phyloP scores from a whole-genome alignment of 805 yeast species.

The Candida gorgasii region DNA sequence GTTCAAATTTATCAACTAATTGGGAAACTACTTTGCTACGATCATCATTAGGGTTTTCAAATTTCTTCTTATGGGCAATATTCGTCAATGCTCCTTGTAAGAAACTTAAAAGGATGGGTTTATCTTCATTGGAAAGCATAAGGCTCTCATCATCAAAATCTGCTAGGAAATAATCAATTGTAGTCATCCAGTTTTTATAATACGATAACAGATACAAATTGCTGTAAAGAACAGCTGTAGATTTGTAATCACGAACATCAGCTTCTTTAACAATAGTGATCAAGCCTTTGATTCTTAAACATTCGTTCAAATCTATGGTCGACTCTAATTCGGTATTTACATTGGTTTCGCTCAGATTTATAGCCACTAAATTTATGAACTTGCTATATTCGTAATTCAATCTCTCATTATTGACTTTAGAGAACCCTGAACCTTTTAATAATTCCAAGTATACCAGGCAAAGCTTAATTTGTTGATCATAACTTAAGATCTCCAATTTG shows the following conservation, averaged over 20 bases:
- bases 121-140: slow-evolving; percentile 10
- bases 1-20: slow-evolving; percentile 1
- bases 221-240: slow-evolving; percentile 22
- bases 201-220: slow-evolving; percentile 32
- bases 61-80: slow-evolving; percentile 28
- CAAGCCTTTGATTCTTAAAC: slow-evolving; percentile 16
- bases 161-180: slow-evolving; percentile 42
- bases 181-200: slow-evolving; percentile 38
- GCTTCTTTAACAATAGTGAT: slow-evolving; percentile 15
- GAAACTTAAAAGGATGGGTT: slow-evolving; percentile 32
- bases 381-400: slow-evolving; percentile 51
- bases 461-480: slow-evolving; percentile 47
- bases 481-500: slow-evolving; percentile 63
- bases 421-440: slow-evolving; percentile 17
- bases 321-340: slow-evolving; percentile 22
- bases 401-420: slow-evolving; percentile 22
- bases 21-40: neutral
- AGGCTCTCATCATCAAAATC: slow-evolving; percentile 31
- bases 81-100: slow-evolving; percentile 40
- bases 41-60: slow-evolving; percentile 13
- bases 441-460: slow-evolving; percentile 8
- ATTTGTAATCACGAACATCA: neutral
- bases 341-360: slow-evolving; percentile 10
- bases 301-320: slow-evolving; percentile 13
- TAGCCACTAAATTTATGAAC: slow-evolving; percentile 42